Base-by-base conservation (phyloP, 441 rosid species). In the Hura crepitans region DNA sequence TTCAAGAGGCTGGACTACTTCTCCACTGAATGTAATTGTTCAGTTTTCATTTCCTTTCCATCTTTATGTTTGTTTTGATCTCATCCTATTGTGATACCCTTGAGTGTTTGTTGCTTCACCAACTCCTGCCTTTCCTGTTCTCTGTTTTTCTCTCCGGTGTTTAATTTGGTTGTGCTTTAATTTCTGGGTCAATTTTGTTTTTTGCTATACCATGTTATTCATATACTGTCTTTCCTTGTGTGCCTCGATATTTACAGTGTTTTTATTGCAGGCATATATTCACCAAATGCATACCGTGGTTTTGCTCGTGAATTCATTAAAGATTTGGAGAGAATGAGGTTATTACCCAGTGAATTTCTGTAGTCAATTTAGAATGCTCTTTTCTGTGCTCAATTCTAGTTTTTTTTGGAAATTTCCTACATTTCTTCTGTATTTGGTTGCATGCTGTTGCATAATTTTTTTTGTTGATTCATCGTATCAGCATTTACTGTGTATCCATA, bases 1-100 rank as follows among this genome's bases (percentile, higher is more conserved):
- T 93, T 93, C 87, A 93, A 89, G 90, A 89, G 80, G 87, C 91
- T 91, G 75, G 96, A 93, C 80, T 93, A 93, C 87, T 91, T 90
- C 83, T 89, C 92, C 30, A 89, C 96, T n/a, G 96, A 89, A 82
- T 89, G 96, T 87, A 86, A 85, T 72, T 78, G 43, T 65, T 77
- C 18, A 20, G 30, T 33, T 67, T 62, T 58, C 72, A 33, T 53
- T 58, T 27, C 8, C 14, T 2, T 25, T 65, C 61, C 42, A 2
- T 55, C 57, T 57, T 59, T 39, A 46, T 60, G 5, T 55, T 12
- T n/a, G 6, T 43, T 10, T 43, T 22, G 53, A 33, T 55, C 33
- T 57, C 9, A 2, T 33, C 7, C 31, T 63, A 2, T 8, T 15
- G 27, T 14, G 25, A 28, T 42, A 23, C 22, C 10, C 53, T 12